Percentiles rank a stretch among this genome's conserved stretches.
phyloP scores from a whole-genome alignment of 225 moss, liverwort and hornwort genomes.

The Rhytidiadelphus loreus region DNA sequence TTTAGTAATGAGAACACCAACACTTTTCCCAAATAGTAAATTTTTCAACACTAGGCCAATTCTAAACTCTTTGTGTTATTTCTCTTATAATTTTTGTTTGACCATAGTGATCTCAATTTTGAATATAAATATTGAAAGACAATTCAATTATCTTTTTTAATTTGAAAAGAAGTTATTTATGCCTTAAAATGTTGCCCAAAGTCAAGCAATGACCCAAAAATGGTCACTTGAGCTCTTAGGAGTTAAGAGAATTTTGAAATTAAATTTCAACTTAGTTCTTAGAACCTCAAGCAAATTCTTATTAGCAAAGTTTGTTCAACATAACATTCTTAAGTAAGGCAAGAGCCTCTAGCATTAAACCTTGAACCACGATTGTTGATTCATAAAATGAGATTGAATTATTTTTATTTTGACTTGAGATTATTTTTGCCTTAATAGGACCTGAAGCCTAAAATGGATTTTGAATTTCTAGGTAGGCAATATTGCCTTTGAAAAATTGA shows the following conservation, averaged over 20 bases:
- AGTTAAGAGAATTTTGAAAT: neutral
- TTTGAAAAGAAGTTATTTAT: no score
- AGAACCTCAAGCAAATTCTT: neutral
- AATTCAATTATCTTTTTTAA: no score
- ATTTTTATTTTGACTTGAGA: neutral
- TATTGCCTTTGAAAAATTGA: neutral
- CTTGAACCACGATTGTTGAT: neutral
- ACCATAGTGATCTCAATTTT: no score
- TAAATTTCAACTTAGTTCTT: neutral
- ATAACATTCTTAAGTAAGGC: neutral
- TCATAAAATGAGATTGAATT: neutral
- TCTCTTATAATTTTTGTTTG: no score
- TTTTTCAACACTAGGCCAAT: no score
- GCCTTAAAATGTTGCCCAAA: no score
- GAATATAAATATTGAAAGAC: no score
- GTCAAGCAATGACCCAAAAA: no score
- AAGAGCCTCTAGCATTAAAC: neutral
- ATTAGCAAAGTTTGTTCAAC: neutral
- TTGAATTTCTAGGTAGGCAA: neutral
- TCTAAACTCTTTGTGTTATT: no score
- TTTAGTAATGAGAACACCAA: no score
- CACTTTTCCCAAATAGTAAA: no score
- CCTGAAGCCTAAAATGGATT: neutral
- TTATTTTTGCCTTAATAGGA: neutral
- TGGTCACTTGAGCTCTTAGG: no score